Evolutionary conservation across 2,329 filamentous ascomycete genomes (phyloP).

Genomic region (Beauveria rudraprayagi): DNA sequence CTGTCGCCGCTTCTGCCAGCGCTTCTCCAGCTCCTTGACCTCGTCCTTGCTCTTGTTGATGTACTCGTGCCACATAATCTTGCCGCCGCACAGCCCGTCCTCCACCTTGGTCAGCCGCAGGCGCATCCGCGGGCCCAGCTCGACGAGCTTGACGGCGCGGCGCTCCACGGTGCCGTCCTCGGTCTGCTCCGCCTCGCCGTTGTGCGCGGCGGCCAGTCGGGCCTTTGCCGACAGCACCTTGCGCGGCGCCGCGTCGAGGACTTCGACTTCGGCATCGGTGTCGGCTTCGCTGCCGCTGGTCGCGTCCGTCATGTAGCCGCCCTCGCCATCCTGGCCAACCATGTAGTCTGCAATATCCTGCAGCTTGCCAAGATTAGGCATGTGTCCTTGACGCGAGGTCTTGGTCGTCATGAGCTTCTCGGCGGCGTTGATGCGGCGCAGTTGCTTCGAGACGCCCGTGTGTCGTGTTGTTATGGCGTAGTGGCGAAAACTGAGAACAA

Average conservation of each 20-base stretch:
- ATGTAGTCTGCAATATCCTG: conserved; percentile 94
- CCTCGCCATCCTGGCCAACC: conserved; percentile 62
- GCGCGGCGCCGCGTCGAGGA: conserved; percentile 56
- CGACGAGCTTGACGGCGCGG: conserved; percentile 82
- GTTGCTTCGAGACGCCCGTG: conserved; percentile 73
- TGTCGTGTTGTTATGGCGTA: conserved; percentile 91
- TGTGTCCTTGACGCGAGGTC: conserved; percentile 54
- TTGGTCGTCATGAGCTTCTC: conserved; percentile 63
- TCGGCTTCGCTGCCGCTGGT: conserved; percentile 86
- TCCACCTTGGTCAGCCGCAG: conserved; percentile 91
- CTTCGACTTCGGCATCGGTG: conserved; percentile 91
- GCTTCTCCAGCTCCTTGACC: conserved; percentile 67
- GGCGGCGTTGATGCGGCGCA: conserved; percentile 76
- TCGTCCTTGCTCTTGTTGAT: conserved; percentile 78
- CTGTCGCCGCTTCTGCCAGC: conserved; percentile 68
- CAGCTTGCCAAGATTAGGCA: conserved; percentile 85
- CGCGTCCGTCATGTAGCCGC: conserved; percentile 77
- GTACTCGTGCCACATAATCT: conserved; percentile 96
- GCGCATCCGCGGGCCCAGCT: conserved; percentile 84
- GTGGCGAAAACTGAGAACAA: conserved; percentile 81
- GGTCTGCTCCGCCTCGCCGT: conserved; percentile 34
- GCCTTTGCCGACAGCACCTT: conserved; percentile 52
- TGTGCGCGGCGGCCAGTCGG: conserved; percentile 31
- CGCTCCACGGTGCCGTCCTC: conserved; percentile 62
- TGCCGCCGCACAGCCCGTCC: conserved; percentile 82